These are phyloP conservation scores for Blepharisma undulans DNA, from an alignment of 169 alveolate species.

Conservation along the genomic window DNA sequence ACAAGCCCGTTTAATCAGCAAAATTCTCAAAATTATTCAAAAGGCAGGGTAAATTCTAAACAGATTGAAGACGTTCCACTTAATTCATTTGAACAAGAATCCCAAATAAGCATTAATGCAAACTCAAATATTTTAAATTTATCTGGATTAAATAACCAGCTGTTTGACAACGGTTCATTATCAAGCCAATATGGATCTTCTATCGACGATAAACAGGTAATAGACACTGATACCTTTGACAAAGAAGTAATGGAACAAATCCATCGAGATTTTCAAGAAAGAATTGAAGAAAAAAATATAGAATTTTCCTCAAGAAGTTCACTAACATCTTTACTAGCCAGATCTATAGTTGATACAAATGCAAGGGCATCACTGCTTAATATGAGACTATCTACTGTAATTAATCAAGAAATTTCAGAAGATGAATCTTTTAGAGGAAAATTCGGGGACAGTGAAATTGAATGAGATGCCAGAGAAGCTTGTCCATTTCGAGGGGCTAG, in stretches of 20 bases:
- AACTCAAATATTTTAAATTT: not conserved
- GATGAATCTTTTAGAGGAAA: not conserved
- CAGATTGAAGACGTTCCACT: not conserved
- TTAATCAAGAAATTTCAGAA: not conserved
- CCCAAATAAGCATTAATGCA: not conserved
- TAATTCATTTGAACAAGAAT: not conserved
- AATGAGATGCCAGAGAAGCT: not conserved
- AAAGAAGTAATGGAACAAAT: not conserved
- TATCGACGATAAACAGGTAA: not conserved
- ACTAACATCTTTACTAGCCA: not conserved
- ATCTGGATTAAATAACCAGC: not conserved
- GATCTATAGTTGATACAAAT: not conserved
- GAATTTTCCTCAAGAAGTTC: not conserved
- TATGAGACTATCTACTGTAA: not conserved
- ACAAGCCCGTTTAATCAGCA: not conserved
- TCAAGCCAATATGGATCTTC: not conserved
- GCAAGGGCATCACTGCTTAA: not conserved
- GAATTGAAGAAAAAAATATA: not conserved
- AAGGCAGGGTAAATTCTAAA: not conserved
- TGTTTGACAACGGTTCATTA: not conserved
- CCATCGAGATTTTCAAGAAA: not conserved
- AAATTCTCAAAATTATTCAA: not conserved
- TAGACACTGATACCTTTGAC: not conserved
- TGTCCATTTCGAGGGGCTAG: not conserved
- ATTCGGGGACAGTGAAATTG: not conserved